Conservation (phyloP, 2,329 filamentous ascomycete species). For the Phialophora expanda region DNA sequence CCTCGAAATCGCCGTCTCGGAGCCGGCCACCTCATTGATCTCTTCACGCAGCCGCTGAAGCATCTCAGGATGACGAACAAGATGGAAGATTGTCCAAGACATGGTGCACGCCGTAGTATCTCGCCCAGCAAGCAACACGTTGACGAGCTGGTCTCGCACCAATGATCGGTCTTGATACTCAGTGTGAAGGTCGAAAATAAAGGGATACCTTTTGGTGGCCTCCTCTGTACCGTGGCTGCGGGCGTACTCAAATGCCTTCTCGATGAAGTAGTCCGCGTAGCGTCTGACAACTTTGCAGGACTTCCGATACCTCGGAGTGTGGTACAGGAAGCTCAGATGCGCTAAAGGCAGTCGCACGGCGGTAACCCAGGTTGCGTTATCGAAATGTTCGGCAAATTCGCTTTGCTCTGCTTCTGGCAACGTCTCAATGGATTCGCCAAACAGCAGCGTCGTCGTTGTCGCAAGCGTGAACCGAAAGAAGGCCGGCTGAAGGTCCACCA, state of each 20-base stretch:
- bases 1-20: constrained; percentile 20
- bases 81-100: constrained; percentile 44
- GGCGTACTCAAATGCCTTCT: constrained; percentile 15
- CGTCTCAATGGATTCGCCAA: constrained; percentile 37
- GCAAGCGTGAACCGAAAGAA: constrained; percentile 58
- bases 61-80: constrained; percentile 53
- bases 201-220: constrained; percentile 14
- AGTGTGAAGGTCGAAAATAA: constrained; percentile 22
- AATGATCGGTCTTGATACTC: constrained; percentile 9
- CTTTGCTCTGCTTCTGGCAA: constrained; percentile 37
- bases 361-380: constrained; percentile 13
- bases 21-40: constrained; percentile 17
- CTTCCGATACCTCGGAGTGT: constrained; percentile 10
- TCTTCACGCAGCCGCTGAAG: constrained; percentile 47
- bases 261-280: constrained; percentile 22
- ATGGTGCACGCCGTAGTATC: constrained; percentile 42
- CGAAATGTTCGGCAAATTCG: constrained; percentile 13
- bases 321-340: constrained; percentile 13
- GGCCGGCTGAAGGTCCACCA: constrained; percentile 53
- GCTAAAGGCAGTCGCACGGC: constrained; percentile 9
- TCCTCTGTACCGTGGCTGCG: constrained; percentile 4
- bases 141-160: constrained; percentile 30
- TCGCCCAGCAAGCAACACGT: constrained; percentile 36
- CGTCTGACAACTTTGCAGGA: constrained; percentile 15
- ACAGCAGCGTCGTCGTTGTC: constrained; percentile 49